Conservation (phyloP, 306 rosid genomes). For the Cucurbita moschata region DNA sequence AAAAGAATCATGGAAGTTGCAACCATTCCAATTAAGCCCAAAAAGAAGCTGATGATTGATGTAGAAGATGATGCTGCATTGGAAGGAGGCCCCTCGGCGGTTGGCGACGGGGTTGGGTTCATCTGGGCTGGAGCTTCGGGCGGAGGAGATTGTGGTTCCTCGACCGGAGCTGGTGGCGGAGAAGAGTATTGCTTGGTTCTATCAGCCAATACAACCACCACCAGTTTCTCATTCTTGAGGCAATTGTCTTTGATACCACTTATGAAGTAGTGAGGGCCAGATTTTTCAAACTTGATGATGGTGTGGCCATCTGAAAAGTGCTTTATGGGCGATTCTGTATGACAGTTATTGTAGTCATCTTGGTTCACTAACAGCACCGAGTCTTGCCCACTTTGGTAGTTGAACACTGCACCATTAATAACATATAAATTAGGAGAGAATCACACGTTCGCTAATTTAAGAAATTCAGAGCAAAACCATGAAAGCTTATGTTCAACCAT, state of each 20-base stretch:
- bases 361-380: constrained; percentile 50
- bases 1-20: constrained; percentile 32
- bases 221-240: constrained; percentile 61
- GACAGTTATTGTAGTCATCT: constrained; percentile 59
- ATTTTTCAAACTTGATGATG: constrained; percentile 22
- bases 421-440: background rate
- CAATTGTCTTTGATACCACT: constrained; percentile 76
- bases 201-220: constrained; percentile 51
- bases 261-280: constrained; percentile 65
- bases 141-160: constrained; percentile 21
- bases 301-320: constrained; percentile 64
- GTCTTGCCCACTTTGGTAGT: constrained; percentile 56
- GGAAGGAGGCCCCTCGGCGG: constrained; percentile 37
- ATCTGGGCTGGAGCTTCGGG: constrained; percentile 21
- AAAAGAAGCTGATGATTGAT: constrained; percentile 20
- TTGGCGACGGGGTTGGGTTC: constrained; percentile 39
- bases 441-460: too few relatives aligned
- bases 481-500: too few relatives aligned
- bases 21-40: constrained; percentile 42
- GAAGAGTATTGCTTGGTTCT: constrained; percentile 35
- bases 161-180: constrained; percentile 11
- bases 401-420: constrained; percentile 43
- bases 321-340: constrained; percentile 24
- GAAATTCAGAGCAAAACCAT: too few relatives aligned
- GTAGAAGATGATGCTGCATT: constrained; percentile 29